phyloP scores from a whole-genome alignment of 2,329 filamentous ascomycete genomes.

The Zalaria obscura region DNA sequence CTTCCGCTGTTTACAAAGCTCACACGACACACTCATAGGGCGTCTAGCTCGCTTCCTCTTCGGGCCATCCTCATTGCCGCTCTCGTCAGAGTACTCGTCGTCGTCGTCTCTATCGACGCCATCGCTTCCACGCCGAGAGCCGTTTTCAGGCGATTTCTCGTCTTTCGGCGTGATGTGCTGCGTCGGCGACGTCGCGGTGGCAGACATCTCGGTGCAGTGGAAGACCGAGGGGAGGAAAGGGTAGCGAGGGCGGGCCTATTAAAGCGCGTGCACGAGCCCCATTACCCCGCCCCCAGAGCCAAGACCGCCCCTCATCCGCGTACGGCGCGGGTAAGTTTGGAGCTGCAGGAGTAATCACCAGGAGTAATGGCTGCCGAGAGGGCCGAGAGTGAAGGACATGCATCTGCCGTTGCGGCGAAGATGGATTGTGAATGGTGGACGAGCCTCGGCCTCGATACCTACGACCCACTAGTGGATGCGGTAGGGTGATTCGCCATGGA shows the following conservation, averaged over 20 bases:
- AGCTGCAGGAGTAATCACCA: no score
- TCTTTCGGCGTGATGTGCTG: conserved; percentile 5
- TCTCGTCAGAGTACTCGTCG: conserved; percentile 24
- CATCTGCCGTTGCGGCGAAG: no score
- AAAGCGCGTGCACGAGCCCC: not conserved
- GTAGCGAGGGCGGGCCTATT: not conserved
- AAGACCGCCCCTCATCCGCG: not conserved
- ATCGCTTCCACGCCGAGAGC: conserved; percentile 1
- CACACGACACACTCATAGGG: conserved; percentile 43
- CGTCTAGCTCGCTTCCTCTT: conserved; percentile 23
- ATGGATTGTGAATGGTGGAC: no score
- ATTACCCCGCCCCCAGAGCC: not conserved
- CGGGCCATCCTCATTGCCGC: conserved; percentile 23
- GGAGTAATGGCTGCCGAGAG: no score
- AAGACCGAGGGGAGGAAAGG: not conserved
- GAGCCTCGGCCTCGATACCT: no score
- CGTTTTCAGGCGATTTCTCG: not conserved
- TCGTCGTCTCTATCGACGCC: conserved; percentile 14
- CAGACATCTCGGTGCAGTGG: not conserved
- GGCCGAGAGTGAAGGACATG: no score
- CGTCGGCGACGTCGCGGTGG: not conserved
- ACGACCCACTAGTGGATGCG: no score
- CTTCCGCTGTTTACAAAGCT: conserved; percentile 71
- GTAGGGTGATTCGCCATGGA: no score
- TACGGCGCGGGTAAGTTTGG: no score